Percentiles rank a stretch among this genome's conserved stretches.
Evolutionary conservation across 1,284 basidiomycete species (phyloP).

Genomic region (Cryptococcus sp.): DNA sequence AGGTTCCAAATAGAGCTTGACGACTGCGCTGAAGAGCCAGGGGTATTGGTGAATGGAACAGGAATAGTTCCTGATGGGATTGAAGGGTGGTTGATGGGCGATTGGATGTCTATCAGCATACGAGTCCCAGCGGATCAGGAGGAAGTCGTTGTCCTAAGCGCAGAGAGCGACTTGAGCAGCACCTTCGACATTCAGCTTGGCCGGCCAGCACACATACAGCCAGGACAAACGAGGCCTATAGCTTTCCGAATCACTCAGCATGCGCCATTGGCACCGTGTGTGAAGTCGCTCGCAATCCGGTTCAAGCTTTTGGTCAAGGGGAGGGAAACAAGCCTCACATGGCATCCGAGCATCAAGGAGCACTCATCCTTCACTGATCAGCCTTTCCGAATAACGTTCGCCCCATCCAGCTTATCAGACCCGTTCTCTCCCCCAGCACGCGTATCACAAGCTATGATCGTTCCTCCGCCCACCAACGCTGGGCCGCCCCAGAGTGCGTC

Average conservation of each 20-base stretch:
- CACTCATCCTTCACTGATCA: neutral
- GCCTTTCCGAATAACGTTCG: conserved; percentile 34
- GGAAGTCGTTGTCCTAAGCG: conserved; percentile 6
- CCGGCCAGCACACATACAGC: neutral
- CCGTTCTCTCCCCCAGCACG: conserved; percentile 18
- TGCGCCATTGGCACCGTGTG: neutral
- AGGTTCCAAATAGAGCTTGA: conserved; percentile 26
- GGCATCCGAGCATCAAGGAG: conserved; percentile 15
- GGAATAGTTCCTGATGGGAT: conserved; percentile 33
- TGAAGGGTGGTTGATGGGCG: conserved; percentile 41
- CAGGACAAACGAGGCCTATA: conserved; percentile 25
- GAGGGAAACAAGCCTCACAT: conserved; percentile 4
- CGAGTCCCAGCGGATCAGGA: conserved; percentile 6
- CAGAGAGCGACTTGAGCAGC: neutral
- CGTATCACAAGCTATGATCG: conserved; percentile 35
- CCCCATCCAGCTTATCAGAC: conserved; percentile 14
- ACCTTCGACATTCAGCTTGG: conserved; percentile 7
- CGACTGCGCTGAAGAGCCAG: neutral
- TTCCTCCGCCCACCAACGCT: conserved; percentile 22
- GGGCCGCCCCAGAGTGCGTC: too few species aligned
- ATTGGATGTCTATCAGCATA: conserved; percentile 29
- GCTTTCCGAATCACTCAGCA: conserved; percentile 14
- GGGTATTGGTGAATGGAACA: conserved; percentile 14
- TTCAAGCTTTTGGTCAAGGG: conserved; percentile 4
- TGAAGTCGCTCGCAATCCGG: conserved; percentile 6